A percentile compares a stretch with the other conserved stretches of the same genome.
phyloP scores from a whole-genome alignment of 176 grass and related monocot genomes.

The Pharus latifolius region DNA sequence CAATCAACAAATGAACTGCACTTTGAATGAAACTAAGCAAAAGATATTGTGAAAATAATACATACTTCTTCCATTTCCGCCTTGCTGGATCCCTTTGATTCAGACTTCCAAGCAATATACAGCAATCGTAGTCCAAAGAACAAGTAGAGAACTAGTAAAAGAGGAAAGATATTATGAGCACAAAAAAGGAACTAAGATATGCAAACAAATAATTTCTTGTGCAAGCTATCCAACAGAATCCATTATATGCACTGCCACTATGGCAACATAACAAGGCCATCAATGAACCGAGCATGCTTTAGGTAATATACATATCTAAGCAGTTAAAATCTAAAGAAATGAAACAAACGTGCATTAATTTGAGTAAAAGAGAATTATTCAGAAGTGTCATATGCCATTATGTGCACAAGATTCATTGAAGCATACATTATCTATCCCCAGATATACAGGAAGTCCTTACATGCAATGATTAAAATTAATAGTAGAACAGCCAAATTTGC shows the following conservation, averaged over 20 bases:
- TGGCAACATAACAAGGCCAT: too few species aligned
- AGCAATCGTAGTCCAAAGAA: conserved; percentile 84
- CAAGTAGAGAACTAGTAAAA: conserved; percentile 59
- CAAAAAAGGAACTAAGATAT: not conserved
- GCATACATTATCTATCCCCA: not conserved
- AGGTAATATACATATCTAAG: too few species aligned
- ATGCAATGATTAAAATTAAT: not conserved
- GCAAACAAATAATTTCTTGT: not conserved
- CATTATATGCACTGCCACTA: too few species aligned
- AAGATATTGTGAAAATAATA: not conserved
- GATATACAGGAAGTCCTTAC: not conserved
- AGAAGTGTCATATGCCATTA: too few species aligned
- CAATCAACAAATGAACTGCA: not conserved
- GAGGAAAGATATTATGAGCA: conserved; percentile 4
- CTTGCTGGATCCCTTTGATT: conserved; percentile 69
- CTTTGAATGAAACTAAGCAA: not conserved
- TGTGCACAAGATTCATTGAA: too few species aligned
- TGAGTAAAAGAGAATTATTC: too few species aligned
- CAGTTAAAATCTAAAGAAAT: too few species aligned
- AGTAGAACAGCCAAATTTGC: not conserved
- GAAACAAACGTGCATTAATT: too few species aligned
- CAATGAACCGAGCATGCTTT: too few species aligned
- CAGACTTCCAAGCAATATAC: conserved; percentile 90
- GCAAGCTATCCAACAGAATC: not conserved
- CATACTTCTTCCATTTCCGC: conserved; percentile 90